phyloP scores from a whole-genome alignment of 495 filamentous ascomycete genomes.

The Niebla homalea region DNA sequence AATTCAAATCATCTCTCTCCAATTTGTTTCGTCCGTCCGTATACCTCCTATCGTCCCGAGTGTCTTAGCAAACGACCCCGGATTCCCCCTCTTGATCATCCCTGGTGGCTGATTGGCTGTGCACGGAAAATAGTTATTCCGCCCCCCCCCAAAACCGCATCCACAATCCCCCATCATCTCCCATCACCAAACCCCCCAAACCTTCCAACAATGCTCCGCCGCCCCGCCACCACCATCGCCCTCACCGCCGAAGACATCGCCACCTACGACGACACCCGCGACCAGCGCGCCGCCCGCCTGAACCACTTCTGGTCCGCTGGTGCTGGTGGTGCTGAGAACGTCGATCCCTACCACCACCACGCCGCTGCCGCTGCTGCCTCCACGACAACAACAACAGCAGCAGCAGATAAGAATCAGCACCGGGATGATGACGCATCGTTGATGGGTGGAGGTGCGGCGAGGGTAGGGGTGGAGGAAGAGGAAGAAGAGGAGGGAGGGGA shows the following conservation, averaged over 20 bases:
- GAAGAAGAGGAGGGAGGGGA: slow-evolving; percentile 30
- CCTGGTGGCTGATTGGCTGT: no score
- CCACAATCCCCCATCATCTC: neutral
- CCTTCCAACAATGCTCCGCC: slow-evolving; percentile 53
- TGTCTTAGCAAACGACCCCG: no score
- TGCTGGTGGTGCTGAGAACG: slow-evolving; percentile 7
- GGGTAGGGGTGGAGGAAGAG: slow-evolving; percentile 10
- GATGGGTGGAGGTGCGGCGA: neutral
- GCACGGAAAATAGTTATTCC: no score
- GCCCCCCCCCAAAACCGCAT: neutral
- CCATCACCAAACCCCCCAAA: neutral
- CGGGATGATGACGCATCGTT: slow-evolving; percentile 20
- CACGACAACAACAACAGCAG: slow-evolving; percentile 12
- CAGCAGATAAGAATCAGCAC: slow-evolving; percentile 4
- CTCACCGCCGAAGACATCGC: slow-evolving; percentile 68
- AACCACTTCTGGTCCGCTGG: no score
- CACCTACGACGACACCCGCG: slow-evolving; percentile 52
- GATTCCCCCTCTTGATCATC: no score
- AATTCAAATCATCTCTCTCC: no score
- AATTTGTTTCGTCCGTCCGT: no score
- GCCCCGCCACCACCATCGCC: slow-evolving; percentile 62
- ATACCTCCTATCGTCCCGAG: no score
- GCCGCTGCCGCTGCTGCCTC: no score
- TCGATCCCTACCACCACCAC: no score
- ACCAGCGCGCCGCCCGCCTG: neutral